Base-by-base conservation (phyloP, 148 eudicot species). In the Oxyria digyna region DNA sequence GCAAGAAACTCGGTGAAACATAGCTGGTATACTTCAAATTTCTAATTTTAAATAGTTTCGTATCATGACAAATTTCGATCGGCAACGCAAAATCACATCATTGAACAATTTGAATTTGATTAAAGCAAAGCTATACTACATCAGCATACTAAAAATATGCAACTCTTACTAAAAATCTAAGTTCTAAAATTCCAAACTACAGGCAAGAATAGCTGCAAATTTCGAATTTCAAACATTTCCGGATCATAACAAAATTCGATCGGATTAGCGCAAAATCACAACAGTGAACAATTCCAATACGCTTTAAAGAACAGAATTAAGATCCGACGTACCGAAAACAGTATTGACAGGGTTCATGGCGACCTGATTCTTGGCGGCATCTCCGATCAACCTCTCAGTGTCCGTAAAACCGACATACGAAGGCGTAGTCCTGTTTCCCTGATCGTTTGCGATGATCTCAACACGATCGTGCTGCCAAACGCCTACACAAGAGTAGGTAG, bases 381-480 rank as follows among this genome's bases (percentile, higher is more conserved):
- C n/a, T n/a, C n/a, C n/a, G n/a, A n/a, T n/a, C n/a, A n/a, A n/a
- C 26, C 42, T 64, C 24, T 33, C 42, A 42, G 42, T 35, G 67
- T 64, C 67, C 42, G 67, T 64, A 13, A 64, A 64, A 13, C 42
- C 67, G 12, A 64, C 67, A 64, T 35, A 64, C 10, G 67, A 64
- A 9, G 42, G 42, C 24, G 67, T 64, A 2, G 42, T 64, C 35
- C 67, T 64, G 67, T 64, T 64, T 11, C 67, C 67, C 23, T 64
- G 42, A 1, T 64, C 67, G 13, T 64, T 64, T 8, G 67, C 42
- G 67, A 64, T 29, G 42, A 64, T 64, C 42, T 64, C 67, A 11
- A 64, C 67, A 64, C 67, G 67, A 2, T 64, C 67, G 14, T 64
- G 67, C 13, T 33, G 67, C 67, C 67, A 64, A 15, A 64, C 67